Evolutionary conservation across 768 basidiomycete species (phyloP).

Genomic region (Mycena sanguinolenta): DNA sequence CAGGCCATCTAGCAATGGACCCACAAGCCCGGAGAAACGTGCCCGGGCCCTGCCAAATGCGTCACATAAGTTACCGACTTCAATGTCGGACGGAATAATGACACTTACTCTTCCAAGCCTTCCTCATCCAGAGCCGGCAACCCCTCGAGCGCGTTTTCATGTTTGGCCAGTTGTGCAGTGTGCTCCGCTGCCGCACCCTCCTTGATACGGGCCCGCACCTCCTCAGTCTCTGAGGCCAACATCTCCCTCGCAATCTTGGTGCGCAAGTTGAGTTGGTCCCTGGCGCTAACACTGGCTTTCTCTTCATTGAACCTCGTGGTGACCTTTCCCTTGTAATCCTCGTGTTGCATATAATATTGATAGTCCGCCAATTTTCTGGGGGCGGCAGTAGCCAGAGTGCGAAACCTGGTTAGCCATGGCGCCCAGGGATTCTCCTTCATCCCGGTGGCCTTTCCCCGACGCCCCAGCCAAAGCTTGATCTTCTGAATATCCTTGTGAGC

Average conservation of each 20-base stretch:
- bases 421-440: not conserved
- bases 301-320: not conserved
- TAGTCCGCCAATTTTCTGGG: not conserved
- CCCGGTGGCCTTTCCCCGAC: not conserved
- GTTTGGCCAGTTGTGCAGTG: not conserved
- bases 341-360: constrained; percentile 11
- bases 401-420: not conserved
- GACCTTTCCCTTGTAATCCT: not conserved
- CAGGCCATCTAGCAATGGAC: not conserved
- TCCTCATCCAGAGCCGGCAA: not conserved
- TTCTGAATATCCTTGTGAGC: not conserved
- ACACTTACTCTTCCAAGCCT: not conserved
- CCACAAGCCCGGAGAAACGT: not conserved
- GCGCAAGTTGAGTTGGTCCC: not conserved
- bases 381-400: not conserved
- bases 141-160: not conserved
- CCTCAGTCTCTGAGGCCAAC: not conserved
- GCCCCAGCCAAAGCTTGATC: not conserved
- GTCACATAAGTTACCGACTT: too few relatives aligned
- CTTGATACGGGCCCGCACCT: not conserved
- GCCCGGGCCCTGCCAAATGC: not conserved
- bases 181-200: not conserved
- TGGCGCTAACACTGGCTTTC: too few relatives aligned
- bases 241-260: not conserved
- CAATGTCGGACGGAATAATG: too few relatives aligned